Evolutionary conservation across 2,329 filamentous ascomycete genomes (phyloP).

Genomic region (Dactylellina haptotyla): DNA sequence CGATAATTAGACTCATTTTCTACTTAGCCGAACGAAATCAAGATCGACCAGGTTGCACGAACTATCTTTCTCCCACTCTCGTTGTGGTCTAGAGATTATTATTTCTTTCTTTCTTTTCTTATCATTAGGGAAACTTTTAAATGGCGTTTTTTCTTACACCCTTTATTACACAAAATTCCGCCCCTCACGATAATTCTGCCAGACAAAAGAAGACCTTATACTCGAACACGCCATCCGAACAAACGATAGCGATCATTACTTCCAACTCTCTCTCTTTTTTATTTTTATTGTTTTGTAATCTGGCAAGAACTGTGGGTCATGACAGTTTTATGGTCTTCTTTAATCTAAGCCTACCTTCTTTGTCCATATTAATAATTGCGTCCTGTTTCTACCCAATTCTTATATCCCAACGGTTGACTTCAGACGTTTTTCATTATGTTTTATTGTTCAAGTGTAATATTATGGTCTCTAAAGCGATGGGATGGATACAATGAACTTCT

Average conservation of each 20-base stretch:
- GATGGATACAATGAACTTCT: background rate
- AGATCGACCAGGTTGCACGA: background rate
- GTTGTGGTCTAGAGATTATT: conserved; percentile 9
- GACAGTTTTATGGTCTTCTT: conserved; percentile 28
- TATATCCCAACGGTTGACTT: background rate
- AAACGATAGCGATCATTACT: background rate
- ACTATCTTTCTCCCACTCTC: background rate
- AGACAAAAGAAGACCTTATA: background rate
- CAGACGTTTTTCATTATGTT: background rate
- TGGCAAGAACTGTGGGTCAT: conserved; percentile 26
- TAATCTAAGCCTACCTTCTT: conserved; percentile 40
- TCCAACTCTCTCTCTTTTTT: background rate
- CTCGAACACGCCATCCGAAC: background rate
- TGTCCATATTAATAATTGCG: conserved; percentile 44
- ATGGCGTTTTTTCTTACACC: conserved; percentile 37
- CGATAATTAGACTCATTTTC: conserved; percentile 38
- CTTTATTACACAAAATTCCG: conserved; percentile 28
- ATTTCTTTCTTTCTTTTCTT: conserved; percentile 25
- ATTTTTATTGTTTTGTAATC: conserved; percentile 21
- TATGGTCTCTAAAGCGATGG: background rate
- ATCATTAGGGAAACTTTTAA: conserved; percentile 26
- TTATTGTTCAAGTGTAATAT: background rate
- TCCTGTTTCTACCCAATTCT: background rate
- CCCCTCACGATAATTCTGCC: conserved; percentile 33
- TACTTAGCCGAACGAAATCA: background rate